Base-by-base conservation (phyloP, 2,329 filamentous ascomycete species). In the Fusarium armeniacum region DNA sequence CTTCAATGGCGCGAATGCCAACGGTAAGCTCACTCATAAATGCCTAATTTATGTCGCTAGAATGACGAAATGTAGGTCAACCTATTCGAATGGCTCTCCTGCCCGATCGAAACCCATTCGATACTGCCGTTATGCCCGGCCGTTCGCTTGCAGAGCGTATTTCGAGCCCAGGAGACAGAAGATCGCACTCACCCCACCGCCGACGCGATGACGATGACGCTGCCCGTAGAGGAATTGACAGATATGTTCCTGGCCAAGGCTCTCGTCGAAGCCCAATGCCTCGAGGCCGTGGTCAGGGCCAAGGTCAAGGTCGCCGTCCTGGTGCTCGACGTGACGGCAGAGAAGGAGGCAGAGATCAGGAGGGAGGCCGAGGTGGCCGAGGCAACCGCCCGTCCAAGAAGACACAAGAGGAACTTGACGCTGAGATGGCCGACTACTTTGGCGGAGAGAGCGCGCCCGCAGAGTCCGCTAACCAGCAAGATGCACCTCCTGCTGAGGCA, bases 341-440 rank as follows among this genome's bases (percentile, higher is more conserved):
- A 40, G 84, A 88, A 3, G 80, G 82, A 41, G 77, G 75, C 46
- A 73, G 73, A 47, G 76, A 77, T 12, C 73, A 78, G 32, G 74
- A 79, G 32, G 67, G 80, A 70, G 81, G 78, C 16, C 78, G 81
- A 28, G 79, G 78, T 24, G 80, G 79, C 41, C 78, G 81, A 26
- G 79, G 79, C 24, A 81, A 83, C 55, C 86, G 86, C 40, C 87
- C 93, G 50, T 85, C 89, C 3, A 91, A 89, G 81, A 97, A 97
- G 86, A 97, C 94, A 0, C 91, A 94, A 72, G 93, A 97, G 74
- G 93, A 98, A 78, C 84, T 98, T 41, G 94, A 98, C 78, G 93
- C 93, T n/a, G 94, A 98, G 81, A 98, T 98, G 94, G 93, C 91
- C 32, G 93, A 97, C 77, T 98, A 98, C 80, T 98, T 93, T 84